These are phyloP conservation scores for Aspergillus terreus DNA, from an alignment of 2,329 filamentous ascomycete genomes.

Conservation along the genomic window DNA sequence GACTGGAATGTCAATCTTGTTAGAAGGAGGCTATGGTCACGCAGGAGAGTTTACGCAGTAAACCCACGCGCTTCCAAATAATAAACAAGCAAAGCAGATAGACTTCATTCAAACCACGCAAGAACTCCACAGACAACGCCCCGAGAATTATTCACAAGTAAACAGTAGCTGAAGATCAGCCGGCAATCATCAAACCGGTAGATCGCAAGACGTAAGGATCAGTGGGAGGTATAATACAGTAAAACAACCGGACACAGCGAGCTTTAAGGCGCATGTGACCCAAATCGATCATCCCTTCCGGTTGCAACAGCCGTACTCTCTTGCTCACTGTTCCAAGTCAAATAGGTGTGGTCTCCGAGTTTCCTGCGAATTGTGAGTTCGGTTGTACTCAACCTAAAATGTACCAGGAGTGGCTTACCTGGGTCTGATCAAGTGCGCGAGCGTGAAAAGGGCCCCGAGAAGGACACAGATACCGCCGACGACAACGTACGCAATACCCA, in stretches of 20 bases:
- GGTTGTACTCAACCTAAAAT: not conserved
- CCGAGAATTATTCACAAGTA: not conserved
- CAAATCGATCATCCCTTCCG: conserved; percentile 53
- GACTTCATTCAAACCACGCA: not conserved
- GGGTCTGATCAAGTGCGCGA: conserved; percentile 86
- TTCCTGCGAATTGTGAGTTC: conserved; percentile 57
- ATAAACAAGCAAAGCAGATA: not conserved
- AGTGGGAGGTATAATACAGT: conserved; percentile 7
- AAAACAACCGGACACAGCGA: not conserved
- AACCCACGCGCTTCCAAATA: not conserved
- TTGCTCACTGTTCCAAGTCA: conserved; percentile 85
- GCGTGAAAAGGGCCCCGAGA: conserved; percentile 81
- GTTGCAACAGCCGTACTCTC: conserved; percentile 54
- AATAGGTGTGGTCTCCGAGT: conserved; percentile 94
- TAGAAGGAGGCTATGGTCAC: not conserved
- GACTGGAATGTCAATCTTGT: not conserved
- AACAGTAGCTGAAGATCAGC: not conserved
- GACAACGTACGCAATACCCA: conserved; percentile 93
- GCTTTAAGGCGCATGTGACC: conserved; percentile 19
- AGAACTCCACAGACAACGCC: conserved; percentile 8
- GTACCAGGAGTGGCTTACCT: conserved; percentile 53
- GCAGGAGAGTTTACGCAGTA: not conserved
- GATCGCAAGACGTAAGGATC: not conserved
- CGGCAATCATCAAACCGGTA: not conserved
- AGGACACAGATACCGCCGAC: conserved; percentile 91